These are phyloP conservation scores for Osmanthus fragrans DNA, from an alignment of 257 asterid genomes.

Conservation along the genomic window DNA sequence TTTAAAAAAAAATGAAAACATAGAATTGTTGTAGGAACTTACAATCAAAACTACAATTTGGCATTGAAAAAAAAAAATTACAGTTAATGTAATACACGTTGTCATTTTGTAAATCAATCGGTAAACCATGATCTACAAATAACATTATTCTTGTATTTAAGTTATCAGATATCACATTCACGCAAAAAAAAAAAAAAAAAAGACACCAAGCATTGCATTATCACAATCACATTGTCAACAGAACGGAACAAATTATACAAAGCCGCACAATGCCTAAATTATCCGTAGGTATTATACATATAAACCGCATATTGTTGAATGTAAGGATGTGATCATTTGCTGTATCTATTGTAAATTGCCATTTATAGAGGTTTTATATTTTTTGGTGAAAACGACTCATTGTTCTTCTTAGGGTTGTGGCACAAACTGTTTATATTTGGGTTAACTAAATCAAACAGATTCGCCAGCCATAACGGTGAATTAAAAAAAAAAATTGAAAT, in stretches of 20 bases:
- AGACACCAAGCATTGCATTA: slow-evolving; percentile 12
- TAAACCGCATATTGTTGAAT: background rate
- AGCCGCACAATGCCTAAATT: background rate
- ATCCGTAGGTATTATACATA: background rate
- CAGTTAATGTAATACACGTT: too few species aligned
- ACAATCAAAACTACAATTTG: background rate
- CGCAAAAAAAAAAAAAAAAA: too few species aligned
- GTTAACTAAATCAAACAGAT: slow-evolving; percentile 63
- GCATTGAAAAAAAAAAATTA: background rate
- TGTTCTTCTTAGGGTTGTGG: too few species aligned
- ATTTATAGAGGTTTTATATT: background rate
- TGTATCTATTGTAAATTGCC: background rate
- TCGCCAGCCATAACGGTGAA: slow-evolving; percentile 65
- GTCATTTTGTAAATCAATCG: too few species aligned
- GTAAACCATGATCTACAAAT: too few species aligned
- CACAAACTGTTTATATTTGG: too few species aligned
- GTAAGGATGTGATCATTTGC: background rate
- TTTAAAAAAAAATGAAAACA: too few species aligned
- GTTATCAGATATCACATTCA: slow-evolving; percentile 29
- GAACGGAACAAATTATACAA: slow-evolving; percentile 14
- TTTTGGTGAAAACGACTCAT: background rate
- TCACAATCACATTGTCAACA: slow-evolving; percentile 9
- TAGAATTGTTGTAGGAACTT: background rate
- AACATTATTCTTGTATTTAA: background rate
- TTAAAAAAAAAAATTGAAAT: slow-evolving; percentile 17